Evolutionary conservation across 345 rosid species (phyloP), one percentile per base, ranked within the genome.

Genomic region (Raphanus raphanistrum): DNA sequence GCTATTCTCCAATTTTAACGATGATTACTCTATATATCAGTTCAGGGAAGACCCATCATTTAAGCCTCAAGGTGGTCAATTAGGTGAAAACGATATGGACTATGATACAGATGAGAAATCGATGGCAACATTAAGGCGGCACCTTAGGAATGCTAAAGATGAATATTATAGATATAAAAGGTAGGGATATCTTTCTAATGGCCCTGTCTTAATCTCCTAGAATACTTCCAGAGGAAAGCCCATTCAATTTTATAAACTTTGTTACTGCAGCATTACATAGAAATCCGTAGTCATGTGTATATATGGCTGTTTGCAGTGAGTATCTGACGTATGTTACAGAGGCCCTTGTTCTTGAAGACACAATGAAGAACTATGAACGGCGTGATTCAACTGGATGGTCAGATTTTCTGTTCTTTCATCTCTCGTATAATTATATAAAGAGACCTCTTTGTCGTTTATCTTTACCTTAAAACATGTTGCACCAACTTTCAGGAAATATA

Each of bases 71-170:
- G 98, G 99, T 77, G 99, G 99, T 48, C 88, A 86, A 76, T 63
- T 96, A 82, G 99, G 99, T 60, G 99, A 96, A 85, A 91, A 93
- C 83, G 99, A 96, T 79, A 96, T 96, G 99, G 98, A 96, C 82
- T 96, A 91, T 79, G 99, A 96, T 79, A 89, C 99, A 36, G 99
- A 96, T 86, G 98, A 89, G 80, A 96, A 93, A 83, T 90, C 99
- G 25, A 96, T 96, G 99, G 99, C 99, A 81, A 93, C 92, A 63
- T 88, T 96, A 60, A 89, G 99, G 79, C 95, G 97, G 65, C 92
- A 96, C 87, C 96, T 96, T 77, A 87, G 97, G 48, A 83, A 87
- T 80, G 99, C 99, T 76, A 88, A 93, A 66, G 98, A 93, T 79
- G 88, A 86, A 76, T 96, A 96, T 81, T 96, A 91, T 66, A 92